Percentiles rank a stretch among this genome's conserved stretches.
These are phyloP conservation scores for Thymus quinquecostatus DNA, from an alignment of 257 asterid species.

Conservation along the genomic window DNA sequence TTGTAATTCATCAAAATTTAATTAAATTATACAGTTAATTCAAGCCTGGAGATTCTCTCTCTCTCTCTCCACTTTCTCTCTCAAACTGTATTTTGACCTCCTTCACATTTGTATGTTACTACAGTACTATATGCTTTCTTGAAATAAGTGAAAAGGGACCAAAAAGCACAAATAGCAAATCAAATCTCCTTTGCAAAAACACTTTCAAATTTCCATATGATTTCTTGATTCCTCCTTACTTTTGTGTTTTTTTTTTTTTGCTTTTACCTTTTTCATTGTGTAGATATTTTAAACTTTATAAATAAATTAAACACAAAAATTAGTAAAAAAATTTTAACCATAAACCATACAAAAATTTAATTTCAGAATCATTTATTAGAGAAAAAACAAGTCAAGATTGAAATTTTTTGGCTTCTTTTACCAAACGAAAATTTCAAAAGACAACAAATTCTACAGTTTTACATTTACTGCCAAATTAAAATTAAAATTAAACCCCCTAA, in stretches of 20 bases:
- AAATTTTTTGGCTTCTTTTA: neutral
- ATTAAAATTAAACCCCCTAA: neutral
- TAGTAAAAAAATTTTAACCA: too few relatives aligned
- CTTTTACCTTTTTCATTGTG: slow-evolving; percentile 7
- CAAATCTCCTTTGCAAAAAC: slow-evolving; percentile 36
- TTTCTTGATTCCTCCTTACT: slow-evolving; percentile 4
- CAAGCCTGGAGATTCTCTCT: slow-evolving; percentile 34
- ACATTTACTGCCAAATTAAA: neutral
- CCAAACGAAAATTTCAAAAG: neutral
- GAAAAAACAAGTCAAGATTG: neutral
- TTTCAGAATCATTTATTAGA: slow-evolving; percentile 11
- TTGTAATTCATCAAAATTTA: neutral
- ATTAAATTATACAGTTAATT: too few relatives aligned
- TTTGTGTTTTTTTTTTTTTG: too few relatives aligned
- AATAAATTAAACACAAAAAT: too few relatives aligned
- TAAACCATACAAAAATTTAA: slow-evolving; percentile 5
- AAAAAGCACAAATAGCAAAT: slow-evolving; percentile 37
- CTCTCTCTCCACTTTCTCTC: slow-evolving; percentile 31
- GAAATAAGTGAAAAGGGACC: slow-evolving; percentile 35
- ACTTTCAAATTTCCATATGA: slow-evolving; percentile 39
- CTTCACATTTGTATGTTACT: slow-evolving; percentile 21
- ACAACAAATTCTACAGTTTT: slow-evolving; percentile 23
- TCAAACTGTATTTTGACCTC: neutral
- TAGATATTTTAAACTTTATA: neutral
- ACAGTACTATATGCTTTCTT: slow-evolving; percentile 25